A percentile compares a stretch with the other conserved stretches of the same genome.
Evolutionary conservation across 495 filamentous ascomycete species (phyloP).

Genomic region (Pyronema omphalodes): DNA sequence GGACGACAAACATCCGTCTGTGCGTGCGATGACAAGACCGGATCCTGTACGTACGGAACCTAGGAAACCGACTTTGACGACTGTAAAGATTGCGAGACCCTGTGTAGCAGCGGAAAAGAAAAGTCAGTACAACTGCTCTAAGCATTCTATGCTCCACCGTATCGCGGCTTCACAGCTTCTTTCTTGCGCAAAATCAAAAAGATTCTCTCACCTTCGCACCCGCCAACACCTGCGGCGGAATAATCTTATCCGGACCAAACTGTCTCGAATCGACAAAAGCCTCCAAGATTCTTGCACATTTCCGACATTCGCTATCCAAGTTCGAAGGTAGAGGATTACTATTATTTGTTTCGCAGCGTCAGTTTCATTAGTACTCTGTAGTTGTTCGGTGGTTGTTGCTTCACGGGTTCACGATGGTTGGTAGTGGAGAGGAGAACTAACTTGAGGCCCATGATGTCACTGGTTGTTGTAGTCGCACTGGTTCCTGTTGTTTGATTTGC

Average conservation of each 20-base stretch:
- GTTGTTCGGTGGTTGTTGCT: no score
- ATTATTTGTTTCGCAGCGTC: not conserved
- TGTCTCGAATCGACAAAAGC: slow-evolving; percentile 91
- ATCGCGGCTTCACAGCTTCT: slow-evolving; percentile 1
- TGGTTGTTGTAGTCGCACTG: no score
- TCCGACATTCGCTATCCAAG: slow-evolving; percentile 49
- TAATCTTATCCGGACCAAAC: slow-evolving; percentile 95
- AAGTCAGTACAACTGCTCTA: not conserved
- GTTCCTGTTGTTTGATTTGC: no score
- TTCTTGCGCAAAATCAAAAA: not conserved
- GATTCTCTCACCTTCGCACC: slow-evolving; percentile 61
- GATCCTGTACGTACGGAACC: slow-evolving; percentile 84
- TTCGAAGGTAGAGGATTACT: slow-evolving; percentile 20
- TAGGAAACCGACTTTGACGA: slow-evolving; percentile 90
- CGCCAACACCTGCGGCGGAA: slow-evolving; percentile 75
- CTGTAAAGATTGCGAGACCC: slow-evolving; percentile 88
- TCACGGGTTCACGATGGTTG: no score
- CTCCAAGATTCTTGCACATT: slow-evolving; percentile 77
- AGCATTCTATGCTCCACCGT: not conserved
- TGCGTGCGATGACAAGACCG: slow-evolving; percentile 82
- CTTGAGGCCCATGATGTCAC: no score
- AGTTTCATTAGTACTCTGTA: no score
- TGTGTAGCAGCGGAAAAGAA: slow-evolving; percentile 26
- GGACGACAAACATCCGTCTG: slow-evolving; percentile 40
- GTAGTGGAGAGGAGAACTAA: no score